These are phyloP conservation scores for Bullera alba DNA, from an alignment of 768 basidiomycete species.

Conservation along the genomic window DNA sequence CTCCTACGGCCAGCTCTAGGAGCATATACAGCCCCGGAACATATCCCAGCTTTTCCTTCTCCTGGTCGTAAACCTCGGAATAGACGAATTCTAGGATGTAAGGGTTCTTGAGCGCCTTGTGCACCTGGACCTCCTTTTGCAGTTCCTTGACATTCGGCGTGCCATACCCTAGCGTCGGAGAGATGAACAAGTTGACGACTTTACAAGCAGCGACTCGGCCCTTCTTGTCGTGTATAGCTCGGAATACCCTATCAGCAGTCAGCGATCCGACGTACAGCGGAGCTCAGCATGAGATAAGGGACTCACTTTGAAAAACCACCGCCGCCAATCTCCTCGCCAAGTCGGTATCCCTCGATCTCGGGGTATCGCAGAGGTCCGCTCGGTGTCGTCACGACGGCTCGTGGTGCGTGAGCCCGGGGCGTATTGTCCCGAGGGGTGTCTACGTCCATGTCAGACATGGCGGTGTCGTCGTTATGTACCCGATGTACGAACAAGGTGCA, in stretches of 20 bases:
- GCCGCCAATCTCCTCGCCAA: slow-evolving; percentile 71
- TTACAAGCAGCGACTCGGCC: slow-evolving; percentile 76
- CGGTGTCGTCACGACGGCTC: no score
- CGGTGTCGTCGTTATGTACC: no score
- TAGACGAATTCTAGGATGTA: slow-evolving; percentile 80
- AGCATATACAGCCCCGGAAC: slow-evolving; percentile 84
- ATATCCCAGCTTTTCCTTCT: slow-evolving; percentile 48
- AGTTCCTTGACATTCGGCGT: slow-evolving; percentile 66
- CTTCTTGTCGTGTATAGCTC: slow-evolving; percentile 61
- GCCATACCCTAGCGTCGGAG: slow-evolving; percentile 18
- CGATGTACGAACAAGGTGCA: no score
- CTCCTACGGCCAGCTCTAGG: slow-evolving; percentile 83
- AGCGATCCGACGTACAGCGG: neutral
- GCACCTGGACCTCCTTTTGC: slow-evolving; percentile 88
- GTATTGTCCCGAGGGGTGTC: no score
- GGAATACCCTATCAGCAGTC: slow-evolving; percentile 61
- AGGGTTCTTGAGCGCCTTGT: slow-evolving; percentile 65
- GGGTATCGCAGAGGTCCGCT: slow-evolving; percentile 28
- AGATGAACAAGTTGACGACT: slow-evolving; percentile 54
- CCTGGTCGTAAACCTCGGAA: slow-evolving; percentile 64
- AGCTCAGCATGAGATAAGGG: neutral
- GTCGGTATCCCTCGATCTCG: slow-evolving; percentile 54
- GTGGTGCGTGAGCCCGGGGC: no score
- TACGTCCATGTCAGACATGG: no score
- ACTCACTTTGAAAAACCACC: slow-evolving; percentile 79